Percentiles rank a stretch among this genome's conserved stretches.
These are phyloP conservation scores for Aspergillus ellipticus DNA, from an alignment of 495 filamentous ascomycete genomes.

Conservation along the genomic window DNA sequence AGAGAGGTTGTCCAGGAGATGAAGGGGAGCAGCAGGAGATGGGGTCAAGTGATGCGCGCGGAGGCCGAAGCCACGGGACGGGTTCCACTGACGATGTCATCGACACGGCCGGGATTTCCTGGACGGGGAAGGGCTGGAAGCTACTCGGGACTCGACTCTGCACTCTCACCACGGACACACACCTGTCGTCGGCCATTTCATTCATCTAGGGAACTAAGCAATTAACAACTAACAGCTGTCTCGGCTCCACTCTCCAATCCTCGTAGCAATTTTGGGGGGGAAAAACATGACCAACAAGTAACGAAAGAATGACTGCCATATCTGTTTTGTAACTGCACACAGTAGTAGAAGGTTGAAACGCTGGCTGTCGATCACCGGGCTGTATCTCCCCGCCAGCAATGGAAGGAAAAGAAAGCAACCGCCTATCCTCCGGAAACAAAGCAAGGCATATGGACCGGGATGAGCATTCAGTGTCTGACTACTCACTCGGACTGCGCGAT, in stretches of 20 bases:
- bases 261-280: not conserved
- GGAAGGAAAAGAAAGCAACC: conserved; percentile 1
- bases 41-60: conserved; percentile 19
- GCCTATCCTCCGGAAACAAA: not conserved
- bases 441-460: not conserved
- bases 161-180: no score
- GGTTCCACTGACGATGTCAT: conserved; percentile 2
- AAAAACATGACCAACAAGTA: conserved; percentile 3
- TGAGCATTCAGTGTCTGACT: not conserved
- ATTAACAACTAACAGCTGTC: no score
- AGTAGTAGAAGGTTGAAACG: not conserved
- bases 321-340: conserved; percentile 2
- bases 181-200: no score
- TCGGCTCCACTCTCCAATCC: not conserved
- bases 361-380: not conserved
- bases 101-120: not conserved
- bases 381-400: not conserved
- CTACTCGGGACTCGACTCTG: no score
- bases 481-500: not conserved
- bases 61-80: conserved; percentile 14
- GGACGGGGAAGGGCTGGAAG: no score
- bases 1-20: conserved; percentile 10
- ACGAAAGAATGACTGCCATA: conserved; percentile 1
- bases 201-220: no score
- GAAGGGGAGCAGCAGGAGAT: conserved; percentile 1